A percentile compares a stretch with the other conserved stretches of the same genome.
Evolutionary conservation across 1,284 basidiomycete genomes (phyloP).

Genomic region (Ceratobasidium sp.): DNA sequence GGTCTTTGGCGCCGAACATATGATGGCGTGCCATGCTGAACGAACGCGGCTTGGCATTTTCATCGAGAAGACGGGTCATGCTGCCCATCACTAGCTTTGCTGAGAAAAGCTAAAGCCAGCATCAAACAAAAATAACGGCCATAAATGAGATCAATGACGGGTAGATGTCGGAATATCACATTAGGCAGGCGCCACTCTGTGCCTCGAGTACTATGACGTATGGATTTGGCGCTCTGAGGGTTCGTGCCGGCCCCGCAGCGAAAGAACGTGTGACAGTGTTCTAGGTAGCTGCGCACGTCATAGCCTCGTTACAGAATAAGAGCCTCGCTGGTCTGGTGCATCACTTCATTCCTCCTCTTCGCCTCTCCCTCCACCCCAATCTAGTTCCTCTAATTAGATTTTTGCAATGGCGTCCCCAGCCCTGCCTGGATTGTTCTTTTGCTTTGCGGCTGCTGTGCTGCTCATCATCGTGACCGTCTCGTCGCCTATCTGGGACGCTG

Average conservation of each 20-base stretch:
- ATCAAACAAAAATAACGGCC: background rate
- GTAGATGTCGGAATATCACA: background rate
- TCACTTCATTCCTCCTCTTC: background rate
- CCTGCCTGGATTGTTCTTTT: constrained; percentile 59
- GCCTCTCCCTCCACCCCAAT: background rate
- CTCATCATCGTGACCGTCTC: constrained; percentile 66
- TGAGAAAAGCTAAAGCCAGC: background rate
- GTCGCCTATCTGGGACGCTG: constrained; percentile 71
- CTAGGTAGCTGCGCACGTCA: constrained; percentile 17
- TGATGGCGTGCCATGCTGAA: background rate
- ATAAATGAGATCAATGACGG: background rate
- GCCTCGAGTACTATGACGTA: background rate
- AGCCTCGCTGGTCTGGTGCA: background rate
- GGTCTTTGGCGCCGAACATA: background rate
- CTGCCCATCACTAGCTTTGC: background rate
- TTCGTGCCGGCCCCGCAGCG: background rate
- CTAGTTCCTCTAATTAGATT: background rate
- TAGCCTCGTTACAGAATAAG: constrained; percentile 14
- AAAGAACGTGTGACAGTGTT: background rate
- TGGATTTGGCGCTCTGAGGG: background rate
- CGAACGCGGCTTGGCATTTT: background rate
- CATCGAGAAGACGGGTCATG: too few relatives aligned
- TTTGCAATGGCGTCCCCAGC: constrained; percentile 51
- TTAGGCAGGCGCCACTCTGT: constrained; percentile 11
- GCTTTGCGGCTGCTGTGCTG: constrained; percentile 69